These are phyloP conservation scores for Trichoderma brevicompactum DNA, from an alignment of 2,329 filamentous ascomycete genomes.

Conservation along the genomic window DNA sequence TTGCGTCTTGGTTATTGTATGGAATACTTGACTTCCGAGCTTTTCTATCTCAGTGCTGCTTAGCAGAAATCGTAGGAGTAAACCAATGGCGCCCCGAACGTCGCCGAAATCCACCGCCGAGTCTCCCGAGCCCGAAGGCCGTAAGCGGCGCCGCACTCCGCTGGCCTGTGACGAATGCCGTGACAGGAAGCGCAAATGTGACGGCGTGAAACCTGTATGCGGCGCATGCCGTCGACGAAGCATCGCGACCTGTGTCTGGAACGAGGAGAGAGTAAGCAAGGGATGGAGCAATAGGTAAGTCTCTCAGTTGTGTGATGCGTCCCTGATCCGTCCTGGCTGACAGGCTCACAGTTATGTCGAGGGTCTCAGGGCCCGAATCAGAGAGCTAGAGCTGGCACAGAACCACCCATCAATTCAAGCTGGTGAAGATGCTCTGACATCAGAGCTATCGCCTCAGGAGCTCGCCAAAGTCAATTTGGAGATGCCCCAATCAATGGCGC, in stretches of 20 bases:
- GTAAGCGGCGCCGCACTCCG: not conserved
- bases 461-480: not conserved
- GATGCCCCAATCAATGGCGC: not conserved
- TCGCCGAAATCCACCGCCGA: not conserved
- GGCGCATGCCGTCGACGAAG: conserved; percentile 7
- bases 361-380: not conserved
- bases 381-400: not conserved
- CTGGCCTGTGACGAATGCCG: conserved; percentile 8
- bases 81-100: not conserved
- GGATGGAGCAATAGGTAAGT: not conserved
- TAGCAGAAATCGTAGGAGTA: not conserved
- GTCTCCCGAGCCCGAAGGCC: not conserved
- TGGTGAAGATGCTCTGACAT: too few species aligned
- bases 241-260: not conserved
- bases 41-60: not conserved
- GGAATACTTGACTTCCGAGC: not conserved
- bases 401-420: not conserved
- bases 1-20: not conserved
- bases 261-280: not conserved
- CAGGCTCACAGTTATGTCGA: not conserved
- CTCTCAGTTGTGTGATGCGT: too few species aligned
- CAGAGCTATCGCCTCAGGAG: not conserved
- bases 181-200: conserved; percentile 11
- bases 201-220: conserved; percentile 7
- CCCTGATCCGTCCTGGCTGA: not conserved